These are phyloP conservation scores for Rhododendron ferrugineum DNA, from an alignment of 148 eudicot species.

Conservation along the genomic window DNA sequence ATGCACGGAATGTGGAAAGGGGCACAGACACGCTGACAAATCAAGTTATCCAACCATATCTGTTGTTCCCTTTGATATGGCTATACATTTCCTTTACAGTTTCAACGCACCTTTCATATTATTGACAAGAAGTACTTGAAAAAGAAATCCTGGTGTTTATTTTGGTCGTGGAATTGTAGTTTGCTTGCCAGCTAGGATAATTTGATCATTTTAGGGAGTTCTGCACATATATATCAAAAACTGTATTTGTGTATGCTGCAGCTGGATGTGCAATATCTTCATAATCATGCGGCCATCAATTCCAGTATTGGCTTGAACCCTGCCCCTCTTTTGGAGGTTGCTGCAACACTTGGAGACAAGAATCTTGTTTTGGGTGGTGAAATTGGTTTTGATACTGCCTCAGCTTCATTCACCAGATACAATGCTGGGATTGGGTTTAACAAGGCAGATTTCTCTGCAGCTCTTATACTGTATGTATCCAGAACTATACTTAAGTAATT, in stretches of 20 bases:
- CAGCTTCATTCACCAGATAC: slow-evolving; percentile 78
- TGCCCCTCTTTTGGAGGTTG: slow-evolving; percentile 59
- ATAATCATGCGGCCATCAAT: slow-evolving; percentile 61
- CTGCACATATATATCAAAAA: not conserved
- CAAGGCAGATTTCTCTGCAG: slow-evolving; percentile 72
- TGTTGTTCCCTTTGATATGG: not conserved
- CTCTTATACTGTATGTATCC: slow-evolving; percentile 65
- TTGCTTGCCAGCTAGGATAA: not conserved
- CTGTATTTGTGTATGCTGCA: slow-evolving; percentile 22
- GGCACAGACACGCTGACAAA: not conserved
- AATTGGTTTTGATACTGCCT: slow-evolving; percentile 79
- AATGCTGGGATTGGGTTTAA: slow-evolving; percentile 68
- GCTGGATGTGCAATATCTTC: slow-evolving; percentile 77
- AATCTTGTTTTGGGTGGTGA: slow-evolving; percentile 78
- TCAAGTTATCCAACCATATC: not conserved
- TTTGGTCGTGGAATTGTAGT: not conserved
- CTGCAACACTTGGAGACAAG: slow-evolving; percentile 67
- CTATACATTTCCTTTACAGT: not conserved
- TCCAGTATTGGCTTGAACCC: slow-evolving; percentile 84
- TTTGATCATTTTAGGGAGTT: not conserved
- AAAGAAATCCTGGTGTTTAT: not conserved
- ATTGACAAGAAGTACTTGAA: no score
- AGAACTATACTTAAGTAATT: not conserved
- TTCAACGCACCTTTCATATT: not conserved
- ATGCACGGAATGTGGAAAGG: no score